phyloP scores from a whole-genome alignment of 495 filamentous ascomycete genomes.

The Filosporella fistucella region DNA sequence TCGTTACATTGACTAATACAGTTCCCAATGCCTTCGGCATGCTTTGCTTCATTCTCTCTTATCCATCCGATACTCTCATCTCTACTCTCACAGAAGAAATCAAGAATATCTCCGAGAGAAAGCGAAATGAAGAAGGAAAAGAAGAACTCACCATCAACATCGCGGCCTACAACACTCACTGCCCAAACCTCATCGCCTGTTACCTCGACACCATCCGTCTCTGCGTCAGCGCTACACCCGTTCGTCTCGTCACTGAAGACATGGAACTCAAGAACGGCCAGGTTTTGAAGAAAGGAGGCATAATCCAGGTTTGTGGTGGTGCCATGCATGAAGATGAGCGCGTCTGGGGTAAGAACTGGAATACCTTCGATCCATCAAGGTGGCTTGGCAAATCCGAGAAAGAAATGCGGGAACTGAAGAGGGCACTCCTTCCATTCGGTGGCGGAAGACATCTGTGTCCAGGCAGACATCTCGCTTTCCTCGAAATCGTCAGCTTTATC shows the following conservation, averaged over 20 bases:
- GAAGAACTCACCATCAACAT: not conserved
- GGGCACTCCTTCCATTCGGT: conserved; percentile 19
- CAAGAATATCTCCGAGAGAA: conserved; percentile 6
- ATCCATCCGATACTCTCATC: conserved; percentile 29
- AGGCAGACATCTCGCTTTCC: not conserved
- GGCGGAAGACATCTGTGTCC: not conserved
- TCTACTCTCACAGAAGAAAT: conserved; percentile 28
- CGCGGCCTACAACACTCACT: not conserved
- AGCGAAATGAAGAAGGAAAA: conserved; percentile 2
- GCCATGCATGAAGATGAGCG: conserved; percentile 35
- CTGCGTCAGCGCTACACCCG: conserved; percentile 29
- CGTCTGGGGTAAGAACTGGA: conserved; percentile 36
- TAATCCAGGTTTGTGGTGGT: conserved; percentile 41
- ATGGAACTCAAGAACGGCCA: conserved; percentile 33
- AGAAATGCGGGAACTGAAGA: no score
- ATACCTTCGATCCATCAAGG: conserved; percentile 34
- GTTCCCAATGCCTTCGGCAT: conserved; percentile 41
- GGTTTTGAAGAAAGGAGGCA: conserved; percentile 34
- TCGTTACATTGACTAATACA: conserved; percentile 41
- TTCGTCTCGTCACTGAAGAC: conserved; percentile 38
- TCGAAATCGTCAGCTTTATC: not conserved
- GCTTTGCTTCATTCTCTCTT: conserved; percentile 27
- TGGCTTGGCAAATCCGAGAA: conserved; percentile 31
- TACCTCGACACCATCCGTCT: conserved; percentile 27
- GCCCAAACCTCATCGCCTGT: conserved; percentile 14